Base-by-base conservation (phyloP, 148 eudicot species). In the Vaccinium macrocarpon region DNA sequence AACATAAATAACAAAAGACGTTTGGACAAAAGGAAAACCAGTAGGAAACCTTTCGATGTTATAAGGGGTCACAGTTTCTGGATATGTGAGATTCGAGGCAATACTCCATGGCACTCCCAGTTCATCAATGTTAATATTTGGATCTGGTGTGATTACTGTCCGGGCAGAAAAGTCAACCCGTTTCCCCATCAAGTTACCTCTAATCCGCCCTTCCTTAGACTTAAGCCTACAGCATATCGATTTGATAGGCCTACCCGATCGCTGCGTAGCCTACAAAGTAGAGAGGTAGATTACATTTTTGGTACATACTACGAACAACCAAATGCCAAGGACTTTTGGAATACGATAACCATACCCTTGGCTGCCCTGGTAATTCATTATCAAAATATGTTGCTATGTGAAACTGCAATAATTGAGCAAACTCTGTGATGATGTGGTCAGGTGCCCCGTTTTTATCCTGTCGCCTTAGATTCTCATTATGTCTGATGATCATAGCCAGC, bases 61-160 rank as follows among this genome's bases (percentile, higher is more conserved):
- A 84, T 95, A 97, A n/a, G 98, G 99, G 38, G 99, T 95, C 82
- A 97, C 99, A 81, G 99, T 97, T 83, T 97, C 99, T 23, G 99
- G 99, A 87, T 95, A 97, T 13, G 99, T 97, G 64, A 97, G 94
- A 88, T 97, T 97, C 82, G 92, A 64, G 25, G 99, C 99, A 57
- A 97, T 97, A 92, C 99, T 97, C 99, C 99, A 96, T 8, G 99
- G 99, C 29, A 96, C 99, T 80, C 99, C 99, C 85, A 96, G 87
- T 85, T 96, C 86, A 83, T 96, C 99, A 83, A 96, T 96, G 86
- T 96, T 96, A n/a, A 96, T 96, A 62, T 91, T 96, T 64, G 99
- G 99, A 87, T 96, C 99, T 8, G 98, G 99, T 12, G 99, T 96
- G 83, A 96, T 96, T 83, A 96, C 99, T 11, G 99, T 96, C 86